Evolutionary conservation across 371 early-diverging fungal genomes (phyloP), one percentile per base, ranked within the genome.

Genomic region (Rhizopus stolonifer): DNA sequence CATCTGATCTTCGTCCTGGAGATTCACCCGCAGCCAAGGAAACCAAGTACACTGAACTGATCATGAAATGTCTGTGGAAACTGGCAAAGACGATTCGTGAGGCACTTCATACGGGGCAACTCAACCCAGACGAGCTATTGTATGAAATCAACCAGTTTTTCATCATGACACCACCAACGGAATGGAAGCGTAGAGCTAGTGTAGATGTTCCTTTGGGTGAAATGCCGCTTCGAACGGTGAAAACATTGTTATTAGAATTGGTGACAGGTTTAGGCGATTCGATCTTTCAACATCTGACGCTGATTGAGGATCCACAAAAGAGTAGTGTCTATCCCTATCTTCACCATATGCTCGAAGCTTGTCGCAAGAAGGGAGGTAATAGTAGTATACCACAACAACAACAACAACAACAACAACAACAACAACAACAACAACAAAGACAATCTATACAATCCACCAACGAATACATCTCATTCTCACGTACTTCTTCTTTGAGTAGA

Each of bases 31-130:
- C 72, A 49, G 67, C 82, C 11, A 63, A 77, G 40, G 82, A 90
- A 52, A 67, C 83, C 23, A 89, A 89, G 58, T 89, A 85, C 60
- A 87, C 88, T 13, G 94, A 95, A 62, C 64, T 94, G 25, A 87
- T 90, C n/a, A 93, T 95, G 92, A 94, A 94, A 68, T 97, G 97
- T 52, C 55, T 96, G 44, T 97, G 97, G 97, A 94, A 95, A 56
- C 60, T 94, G 49, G 90, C 95, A 19, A 95, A 95, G 69, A 72
- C 85, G 9, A 79, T 96, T 44, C 84, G 88, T 39, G 76, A 84
- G 17, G 82, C 84, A 29, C 56, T 94, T 5, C 64, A 72, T 0
- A 63, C 60, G 1, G 72, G 72, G 34, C 70, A 71, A 24, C 57
- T 85, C 26, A 78, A 71, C 48, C 72, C 79, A 0, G 83, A 85